Conservation (phyloP, 2,329 filamentous ascomycete species). For the Monosporascus sp. region DNA sequence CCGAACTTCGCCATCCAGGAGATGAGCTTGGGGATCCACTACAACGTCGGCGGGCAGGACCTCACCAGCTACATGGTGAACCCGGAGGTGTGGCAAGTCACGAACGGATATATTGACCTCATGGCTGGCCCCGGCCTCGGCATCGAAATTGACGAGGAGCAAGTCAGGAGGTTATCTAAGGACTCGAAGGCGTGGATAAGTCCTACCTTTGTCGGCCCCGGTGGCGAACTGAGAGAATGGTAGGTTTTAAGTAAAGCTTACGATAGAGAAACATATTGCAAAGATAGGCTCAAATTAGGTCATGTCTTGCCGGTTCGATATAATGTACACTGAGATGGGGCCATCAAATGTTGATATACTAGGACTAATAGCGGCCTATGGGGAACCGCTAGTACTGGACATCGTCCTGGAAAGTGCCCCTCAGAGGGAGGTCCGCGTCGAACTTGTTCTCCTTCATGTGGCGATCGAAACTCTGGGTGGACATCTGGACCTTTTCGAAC, state of each 20-base stretch:
- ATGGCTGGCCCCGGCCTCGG: slow-evolving; percentile 58
- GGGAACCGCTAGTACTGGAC: slow-evolving; percentile 9
- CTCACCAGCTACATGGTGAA: slow-evolving; percentile 62
- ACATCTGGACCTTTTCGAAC: slow-evolving; percentile 38
- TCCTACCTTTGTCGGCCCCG: slow-evolving; percentile 62
- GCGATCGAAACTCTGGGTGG: slow-evolving; percentile 35
- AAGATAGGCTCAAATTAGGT: too few species aligned
- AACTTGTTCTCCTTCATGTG: slow-evolving; percentile 36
- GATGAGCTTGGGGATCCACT: slow-evolving; percentile 76
- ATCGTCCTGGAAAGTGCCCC: slow-evolving; percentile 26
- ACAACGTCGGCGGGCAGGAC: slow-evolving; percentile 63
- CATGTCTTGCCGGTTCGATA: too few species aligned
- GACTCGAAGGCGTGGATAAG: slow-evolving; percentile 59
- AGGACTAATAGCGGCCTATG: too few species aligned
- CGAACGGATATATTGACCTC: slow-evolving; percentile 59
- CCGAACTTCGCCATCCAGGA: slow-evolving; percentile 70
- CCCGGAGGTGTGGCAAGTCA: slow-evolving; percentile 58
- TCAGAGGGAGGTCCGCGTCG: slow-evolving; percentile 27
- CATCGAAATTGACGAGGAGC: slow-evolving; percentile 66
- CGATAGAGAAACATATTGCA: too few species aligned
- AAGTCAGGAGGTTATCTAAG: slow-evolving; percentile 53
- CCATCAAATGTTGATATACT: too few species aligned
- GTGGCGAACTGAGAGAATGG: slow-evolving; percentile 64
- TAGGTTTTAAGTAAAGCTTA: slow-evolving; percentile 25
- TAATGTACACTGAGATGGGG: too few species aligned